Percentiles rank a stretch among this genome's conserved stretches.
Evolutionary conservation across 1,139 yeast species (phyloP).

Genomic region (Yueomyces sp.): DNA sequence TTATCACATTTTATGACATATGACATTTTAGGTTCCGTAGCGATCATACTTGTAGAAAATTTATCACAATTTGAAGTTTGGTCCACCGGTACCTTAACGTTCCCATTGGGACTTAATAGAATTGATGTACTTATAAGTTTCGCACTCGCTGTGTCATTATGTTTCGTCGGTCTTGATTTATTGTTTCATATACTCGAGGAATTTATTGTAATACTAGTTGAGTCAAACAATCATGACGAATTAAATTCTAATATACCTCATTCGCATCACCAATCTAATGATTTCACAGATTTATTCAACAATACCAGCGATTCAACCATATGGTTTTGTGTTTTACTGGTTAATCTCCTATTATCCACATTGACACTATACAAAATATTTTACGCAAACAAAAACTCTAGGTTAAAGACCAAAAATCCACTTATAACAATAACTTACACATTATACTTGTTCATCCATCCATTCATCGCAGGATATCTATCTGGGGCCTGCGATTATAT

Average conservation of each 20-base stretch:
- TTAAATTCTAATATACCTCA: constrained; percentile 34
- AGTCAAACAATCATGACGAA: constrained; percentile 23
- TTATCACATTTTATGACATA: constrained; percentile 79
- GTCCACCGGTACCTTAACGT: constrained; percentile 70
- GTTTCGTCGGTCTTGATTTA: constrained; percentile 86
- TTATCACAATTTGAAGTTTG: constrained; percentile 87
- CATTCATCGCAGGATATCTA: constrained; percentile 11
- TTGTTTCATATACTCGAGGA: constrained; percentile 79
- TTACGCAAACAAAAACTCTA: constrained; percentile 19
- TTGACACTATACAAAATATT: constrained; percentile 27
- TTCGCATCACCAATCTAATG: constrained; percentile 33
- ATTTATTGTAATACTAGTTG: constrained; percentile 39
- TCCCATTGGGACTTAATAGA: constrained; percentile 87
- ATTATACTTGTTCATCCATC: constrained; percentile 16
- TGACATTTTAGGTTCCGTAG: constrained; percentile 69
- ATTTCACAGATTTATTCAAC: constrained; percentile 18
- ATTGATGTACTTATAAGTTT: constrained; percentile 80
- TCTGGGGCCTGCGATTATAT: constrained; percentile 18
- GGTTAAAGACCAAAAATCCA: constrained; percentile 23
- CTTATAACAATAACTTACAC: constrained; percentile 21
- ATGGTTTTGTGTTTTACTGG: constrained; percentile 20
- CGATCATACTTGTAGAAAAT: constrained; percentile 60
- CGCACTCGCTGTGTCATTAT: constrained; percentile 70
- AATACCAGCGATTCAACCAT: constrained; percentile 26
- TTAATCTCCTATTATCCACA: constrained; percentile 23